Percentiles rank a stretch among this genome's conserved stretches.
Conservation (phyloP, 148 eudicot species). For the Spergularia bocconei region DNA sequence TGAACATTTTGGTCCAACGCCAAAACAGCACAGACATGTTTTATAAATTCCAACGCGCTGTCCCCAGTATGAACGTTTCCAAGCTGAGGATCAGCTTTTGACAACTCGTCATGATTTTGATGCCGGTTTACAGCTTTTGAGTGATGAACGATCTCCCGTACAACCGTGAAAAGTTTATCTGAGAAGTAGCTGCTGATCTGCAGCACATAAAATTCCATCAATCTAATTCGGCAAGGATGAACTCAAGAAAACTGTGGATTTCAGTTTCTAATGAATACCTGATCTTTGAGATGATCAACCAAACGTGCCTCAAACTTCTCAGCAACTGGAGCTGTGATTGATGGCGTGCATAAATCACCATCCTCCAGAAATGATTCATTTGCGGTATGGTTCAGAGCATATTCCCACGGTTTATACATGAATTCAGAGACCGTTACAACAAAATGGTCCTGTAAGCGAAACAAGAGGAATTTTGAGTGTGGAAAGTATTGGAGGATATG, state of each 20-base stretch:
- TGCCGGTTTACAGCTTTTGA: constrained; percentile 49
- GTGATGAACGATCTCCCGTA: constrained; percentile 58
- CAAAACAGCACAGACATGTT: constrained; percentile 86
- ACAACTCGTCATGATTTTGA: constrained; percentile 32
- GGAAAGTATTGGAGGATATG: neutral
- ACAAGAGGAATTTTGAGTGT: neutral
- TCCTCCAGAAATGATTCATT: constrained; percentile 44
- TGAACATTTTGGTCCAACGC: constrained; percentile 87
- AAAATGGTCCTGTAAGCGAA: constrained; percentile 67
- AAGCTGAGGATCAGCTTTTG: constrained; percentile 35
- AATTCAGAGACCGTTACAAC: constrained; percentile 77
- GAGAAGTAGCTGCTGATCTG: constrained; percentile 83
- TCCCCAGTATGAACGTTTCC: constrained; percentile 42
- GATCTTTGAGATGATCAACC: constrained; percentile 63
- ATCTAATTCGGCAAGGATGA: neutral
- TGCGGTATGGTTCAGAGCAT: constrained; percentile 53
- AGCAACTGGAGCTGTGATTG: constrained; percentile 78
- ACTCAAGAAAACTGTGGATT: neutral
- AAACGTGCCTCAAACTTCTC: constrained; percentile 63
- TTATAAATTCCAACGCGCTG: constrained; percentile 79
- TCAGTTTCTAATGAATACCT: constrained; percentile 44
- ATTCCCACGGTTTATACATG: constrained; percentile 84
- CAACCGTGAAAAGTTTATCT: constrained; percentile 63
- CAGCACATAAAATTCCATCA: constrained; percentile 22
- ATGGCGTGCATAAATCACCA: constrained; percentile 78